Conservation (phyloP, 495 filamentous ascomycete species). For the Talaromyces ruber region DNA sequence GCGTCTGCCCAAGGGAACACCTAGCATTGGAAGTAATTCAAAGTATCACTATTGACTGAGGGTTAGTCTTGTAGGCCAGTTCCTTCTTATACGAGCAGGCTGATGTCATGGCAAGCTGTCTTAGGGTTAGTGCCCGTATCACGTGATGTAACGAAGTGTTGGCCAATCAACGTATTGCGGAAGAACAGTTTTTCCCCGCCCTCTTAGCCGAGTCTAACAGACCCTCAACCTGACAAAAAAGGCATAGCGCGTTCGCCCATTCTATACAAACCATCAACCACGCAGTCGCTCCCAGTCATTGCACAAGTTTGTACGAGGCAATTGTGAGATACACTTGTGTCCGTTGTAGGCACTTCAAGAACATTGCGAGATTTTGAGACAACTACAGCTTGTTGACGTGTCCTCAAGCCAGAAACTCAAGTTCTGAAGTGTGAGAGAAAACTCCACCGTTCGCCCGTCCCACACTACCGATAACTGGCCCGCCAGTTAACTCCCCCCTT, state of each 20-base stretch:
- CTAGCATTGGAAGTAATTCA: not conserved
- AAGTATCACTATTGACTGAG: not conserved
- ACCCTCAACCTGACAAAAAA: not conserved
- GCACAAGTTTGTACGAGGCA: not conserved
- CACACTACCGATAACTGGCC: not conserved
- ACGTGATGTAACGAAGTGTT: not conserved
- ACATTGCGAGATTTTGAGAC: not conserved
- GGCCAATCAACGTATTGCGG: not conserved
- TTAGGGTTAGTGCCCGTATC: not conserved
- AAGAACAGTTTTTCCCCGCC: not conserved
- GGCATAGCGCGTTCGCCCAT: not conserved
- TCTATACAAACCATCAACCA: not conserved
- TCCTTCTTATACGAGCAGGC: not conserved
- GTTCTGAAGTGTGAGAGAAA: not conserved
- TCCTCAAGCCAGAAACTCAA: not conserved
- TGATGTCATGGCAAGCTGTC: not conserved
- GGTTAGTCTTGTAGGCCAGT: not conserved
- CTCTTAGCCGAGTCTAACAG: not conserved
- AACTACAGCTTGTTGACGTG: not conserved
- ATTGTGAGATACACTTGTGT: not conserved
- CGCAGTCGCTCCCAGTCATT: not conserved
- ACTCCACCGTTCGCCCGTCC: conserved; percentile 1
- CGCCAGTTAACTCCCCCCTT: not conserved
- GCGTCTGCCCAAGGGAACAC: not conserved
- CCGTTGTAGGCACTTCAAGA: not conserved